These are phyloP conservation scores for Staphylotrichum longicolle DNA, from an alignment of 495 filamentous ascomycete genomes.

Conservation along the genomic window DNA sequence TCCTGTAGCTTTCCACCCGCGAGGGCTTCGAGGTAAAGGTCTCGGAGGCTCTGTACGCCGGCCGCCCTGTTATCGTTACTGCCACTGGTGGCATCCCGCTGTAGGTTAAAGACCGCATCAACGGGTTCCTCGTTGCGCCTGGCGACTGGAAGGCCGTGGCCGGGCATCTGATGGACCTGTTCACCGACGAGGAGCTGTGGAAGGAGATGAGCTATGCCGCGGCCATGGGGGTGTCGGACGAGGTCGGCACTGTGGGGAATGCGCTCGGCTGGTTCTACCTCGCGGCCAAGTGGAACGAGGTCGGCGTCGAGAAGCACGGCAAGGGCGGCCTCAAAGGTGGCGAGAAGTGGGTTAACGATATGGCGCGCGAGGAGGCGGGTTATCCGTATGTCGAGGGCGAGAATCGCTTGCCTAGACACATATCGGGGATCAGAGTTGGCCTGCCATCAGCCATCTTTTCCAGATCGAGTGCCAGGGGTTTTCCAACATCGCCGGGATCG, in stretches of 20 bases:
- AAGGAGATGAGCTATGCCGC: constrained; percentile 66
- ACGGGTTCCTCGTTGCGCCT: constrained; percentile 73
- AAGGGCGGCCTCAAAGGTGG: constrained; percentile 45
- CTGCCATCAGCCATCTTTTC: too few species aligned
- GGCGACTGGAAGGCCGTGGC: constrained; percentile 76
- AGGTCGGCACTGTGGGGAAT: constrained; percentile 82
- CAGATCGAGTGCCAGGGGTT: too few species aligned
- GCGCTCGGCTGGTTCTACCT: constrained; percentile 76
- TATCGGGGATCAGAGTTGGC: constrained; percentile 42
- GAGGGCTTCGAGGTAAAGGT: constrained; percentile 93
- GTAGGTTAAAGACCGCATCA: constrained; percentile 70
- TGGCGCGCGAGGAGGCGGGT: constrained; percentile 68
- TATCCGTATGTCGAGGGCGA: constrained; percentile 58
- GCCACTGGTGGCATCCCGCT: constrained; percentile 78
- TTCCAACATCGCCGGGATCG: too few species aligned
- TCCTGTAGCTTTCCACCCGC: constrained; percentile 75
- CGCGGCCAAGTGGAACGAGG: constrained; percentile 57
- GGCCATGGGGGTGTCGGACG: constrained; percentile 66
- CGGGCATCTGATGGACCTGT: constrained; percentile 64
- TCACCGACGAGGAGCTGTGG: constrained; percentile 63
- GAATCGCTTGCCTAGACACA: constrained; percentile 54
- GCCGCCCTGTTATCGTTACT: constrained; percentile 77
- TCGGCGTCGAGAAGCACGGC: constrained; percentile 39
- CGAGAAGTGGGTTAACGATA: constrained; percentile 71
- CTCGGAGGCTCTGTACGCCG: constrained; percentile 82